Conservation (phyloP, 495 filamentous ascomycete species). For the Lindgomyces ingoldianus region DNA sequence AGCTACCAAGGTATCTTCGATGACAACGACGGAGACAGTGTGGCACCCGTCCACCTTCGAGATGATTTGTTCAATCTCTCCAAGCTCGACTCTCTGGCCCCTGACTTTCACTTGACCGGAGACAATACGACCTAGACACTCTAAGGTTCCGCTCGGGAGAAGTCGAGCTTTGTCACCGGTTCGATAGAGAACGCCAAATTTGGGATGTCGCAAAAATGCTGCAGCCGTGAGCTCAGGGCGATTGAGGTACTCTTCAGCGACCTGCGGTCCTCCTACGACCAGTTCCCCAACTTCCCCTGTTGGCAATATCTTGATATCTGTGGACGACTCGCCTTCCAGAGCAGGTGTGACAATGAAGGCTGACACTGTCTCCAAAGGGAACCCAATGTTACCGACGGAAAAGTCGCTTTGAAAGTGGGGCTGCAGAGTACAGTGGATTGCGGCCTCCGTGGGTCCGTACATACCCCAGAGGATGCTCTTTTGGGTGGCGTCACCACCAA, state of each 20-base stretch:
- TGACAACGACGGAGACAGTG: constrained; percentile 60
- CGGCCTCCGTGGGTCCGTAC: constrained; percentile 86
- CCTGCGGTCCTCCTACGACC: constrained; percentile 74
- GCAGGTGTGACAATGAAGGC: constrained; percentile 61
- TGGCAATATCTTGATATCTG: constrained; percentile 54
- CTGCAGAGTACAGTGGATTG: constrained; percentile 73
- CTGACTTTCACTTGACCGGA: constrained; percentile 79
- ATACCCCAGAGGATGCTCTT: constrained; percentile 70
- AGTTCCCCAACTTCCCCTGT: constrained; percentile 75
- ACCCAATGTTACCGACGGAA: constrained; percentile 66
- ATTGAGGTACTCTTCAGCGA: constrained; percentile 82
- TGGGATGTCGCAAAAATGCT: constrained; percentile 62
- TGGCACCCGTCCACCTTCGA: constrained; percentile 55
- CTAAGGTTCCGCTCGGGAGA: constrained; percentile 65
- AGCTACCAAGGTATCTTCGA: constrained; percentile 61
- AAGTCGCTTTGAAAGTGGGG: constrained; percentile 49
- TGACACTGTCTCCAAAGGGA: constrained; percentile 74
- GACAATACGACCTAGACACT: constrained; percentile 79
- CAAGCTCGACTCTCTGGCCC: constrained; percentile 80
- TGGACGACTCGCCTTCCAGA: neutral
- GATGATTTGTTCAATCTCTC: constrained; percentile 75
- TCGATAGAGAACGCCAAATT: constrained; percentile 66
- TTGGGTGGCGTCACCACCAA: constrained; percentile 51
- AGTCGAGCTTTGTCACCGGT: constrained; percentile 83
- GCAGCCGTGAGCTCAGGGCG: constrained; percentile 71